phyloP scores from a whole-genome alignment of 805 yeast genomes.

The Wickerhamiella hasegawae region DNA sequence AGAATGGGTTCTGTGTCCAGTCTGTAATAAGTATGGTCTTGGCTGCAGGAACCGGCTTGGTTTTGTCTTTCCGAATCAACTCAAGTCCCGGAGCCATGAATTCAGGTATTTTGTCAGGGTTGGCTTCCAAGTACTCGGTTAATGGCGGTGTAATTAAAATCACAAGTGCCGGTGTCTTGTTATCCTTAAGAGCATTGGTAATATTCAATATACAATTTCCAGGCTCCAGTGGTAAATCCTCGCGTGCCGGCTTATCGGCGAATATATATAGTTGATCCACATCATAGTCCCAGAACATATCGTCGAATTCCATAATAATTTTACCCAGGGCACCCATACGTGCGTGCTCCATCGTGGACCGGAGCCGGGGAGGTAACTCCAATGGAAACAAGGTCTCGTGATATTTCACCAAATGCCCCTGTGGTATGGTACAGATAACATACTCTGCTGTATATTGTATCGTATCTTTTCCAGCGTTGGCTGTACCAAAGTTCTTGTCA shows the following conservation, averaged over 20 bases:
- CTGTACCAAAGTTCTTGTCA: neutral
- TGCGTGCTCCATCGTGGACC: conserved; percentile 30
- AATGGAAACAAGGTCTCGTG: conserved; percentile 30
- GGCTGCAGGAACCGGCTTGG: conserved; percentile 23
- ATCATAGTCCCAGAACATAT: conserved; percentile 40
- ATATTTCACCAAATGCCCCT: conserved; percentile 43
- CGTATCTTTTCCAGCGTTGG: too few species aligned
- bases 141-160: conserved; percentile 57
- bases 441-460: conserved; percentile 33
- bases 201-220: conserved; percentile 47
- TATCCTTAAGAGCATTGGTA: conserved; percentile 39
- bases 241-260: conserved; percentile 20
- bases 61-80: conserved; percentile 15
- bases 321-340: conserved; percentile 61
- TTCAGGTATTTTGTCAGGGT: conserved; percentile 39
- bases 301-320: conserved; percentile 49
- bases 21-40: conserved; percentile 29
- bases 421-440: conserved; percentile 62
- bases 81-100: conserved; percentile 37
- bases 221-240: conserved; percentile 17
- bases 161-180: conserved; percentile 35
- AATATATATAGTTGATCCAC: conserved; percentile 34
- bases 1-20: conserved; percentile 60
- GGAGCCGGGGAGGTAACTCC: conserved; percentile 28
- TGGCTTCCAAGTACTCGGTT: conserved; percentile 38